These are phyloP conservation scores for Purshia tridentata DNA, from an alignment of 306 rosid genomes.

Conservation along the genomic window DNA sequence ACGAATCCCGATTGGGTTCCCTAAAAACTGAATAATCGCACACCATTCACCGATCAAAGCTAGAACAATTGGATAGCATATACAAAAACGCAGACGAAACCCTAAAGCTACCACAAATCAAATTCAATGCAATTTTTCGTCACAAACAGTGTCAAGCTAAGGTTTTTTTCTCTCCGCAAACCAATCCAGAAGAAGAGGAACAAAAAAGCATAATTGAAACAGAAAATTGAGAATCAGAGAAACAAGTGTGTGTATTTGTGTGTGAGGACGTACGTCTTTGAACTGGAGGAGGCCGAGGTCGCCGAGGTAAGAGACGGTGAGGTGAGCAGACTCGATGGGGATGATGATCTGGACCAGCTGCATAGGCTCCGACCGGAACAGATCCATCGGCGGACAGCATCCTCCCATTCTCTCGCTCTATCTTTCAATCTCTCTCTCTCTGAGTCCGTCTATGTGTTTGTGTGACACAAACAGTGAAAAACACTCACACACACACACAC, in stretches of 20 bases:
- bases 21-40: not conserved
- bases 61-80: not conserved
- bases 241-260: not conserved
- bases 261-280: conserved; percentile 57
- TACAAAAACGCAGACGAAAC: not conserved
- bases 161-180: conserved; percentile 26
- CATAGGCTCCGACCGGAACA: conserved; percentile 97
- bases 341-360: conserved; percentile 95
- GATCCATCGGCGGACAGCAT: conserved; percentile 95
- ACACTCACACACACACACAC: too few species aligned
- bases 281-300: conserved; percentile 92
- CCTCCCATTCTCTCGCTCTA: conserved; percentile 58
- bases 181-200: not conserved
- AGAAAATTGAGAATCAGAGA: not conserved
- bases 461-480: not conserved
- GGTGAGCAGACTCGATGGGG: conserved; percentile 91
- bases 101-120: not conserved
- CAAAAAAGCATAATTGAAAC: not conserved
- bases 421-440: conserved; percentile 5
- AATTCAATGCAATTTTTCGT: conserved; percentile 1
- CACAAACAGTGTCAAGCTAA: conserved; percentile 6
- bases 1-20: not conserved
- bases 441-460: not conserved
- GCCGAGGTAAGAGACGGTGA: conserved; percentile 89
- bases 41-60: not conserved